These are phyloP conservation scores for Ascosphaera apis DNA, from an alignment of 2,329 filamentous ascomycete genomes.

Conservation along the genomic window DNA sequence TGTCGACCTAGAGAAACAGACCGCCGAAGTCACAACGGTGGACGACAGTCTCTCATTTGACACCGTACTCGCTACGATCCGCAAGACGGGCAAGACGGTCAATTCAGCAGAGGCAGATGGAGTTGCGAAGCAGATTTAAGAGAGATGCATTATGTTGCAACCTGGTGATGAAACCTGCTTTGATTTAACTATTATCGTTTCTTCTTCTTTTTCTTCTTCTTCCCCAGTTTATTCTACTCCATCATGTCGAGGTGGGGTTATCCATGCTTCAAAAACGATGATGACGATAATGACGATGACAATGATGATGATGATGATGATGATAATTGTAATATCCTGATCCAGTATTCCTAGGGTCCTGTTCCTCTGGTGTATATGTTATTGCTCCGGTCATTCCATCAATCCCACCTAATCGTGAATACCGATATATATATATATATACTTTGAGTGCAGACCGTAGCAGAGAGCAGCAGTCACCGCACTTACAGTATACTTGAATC, in stretches of 20 bases:
- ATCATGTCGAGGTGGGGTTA: constrained; percentile 1
- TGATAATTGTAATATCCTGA: too few relatives aligned
- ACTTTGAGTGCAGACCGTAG: too few relatives aligned
- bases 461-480: too few relatives aligned
- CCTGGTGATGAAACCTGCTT: background rate
- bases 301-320: too few relatives aligned
- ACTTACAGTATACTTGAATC: too few relatives aligned
- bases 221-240: too few relatives aligned
- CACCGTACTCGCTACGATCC: constrained; percentile 64
- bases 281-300: too few relatives aligned
- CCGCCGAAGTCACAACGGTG: constrained; percentile 53
- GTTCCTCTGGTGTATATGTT: too few relatives aligned
- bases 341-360: too few relatives aligned
- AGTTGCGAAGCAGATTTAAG: constrained; percentile 14
- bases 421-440: too few relatives aligned
- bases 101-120: constrained; percentile 35
- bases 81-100: constrained; percentile 88
- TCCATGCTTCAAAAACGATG: constrained; percentile 1
- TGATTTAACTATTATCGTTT: background rate
- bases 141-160: background rate
- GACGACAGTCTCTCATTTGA: constrained; percentile 49
- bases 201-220: background rate
- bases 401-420: too few relatives aligned
- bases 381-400: too few relatives aligned
- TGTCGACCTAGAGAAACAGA: constrained; percentile 69